Percentiles rank a stretch among this genome's conserved stretches.
Conservation (phyloP, 2,329 filamentous ascomycete species). For the Metarhizium humberi region DNA sequence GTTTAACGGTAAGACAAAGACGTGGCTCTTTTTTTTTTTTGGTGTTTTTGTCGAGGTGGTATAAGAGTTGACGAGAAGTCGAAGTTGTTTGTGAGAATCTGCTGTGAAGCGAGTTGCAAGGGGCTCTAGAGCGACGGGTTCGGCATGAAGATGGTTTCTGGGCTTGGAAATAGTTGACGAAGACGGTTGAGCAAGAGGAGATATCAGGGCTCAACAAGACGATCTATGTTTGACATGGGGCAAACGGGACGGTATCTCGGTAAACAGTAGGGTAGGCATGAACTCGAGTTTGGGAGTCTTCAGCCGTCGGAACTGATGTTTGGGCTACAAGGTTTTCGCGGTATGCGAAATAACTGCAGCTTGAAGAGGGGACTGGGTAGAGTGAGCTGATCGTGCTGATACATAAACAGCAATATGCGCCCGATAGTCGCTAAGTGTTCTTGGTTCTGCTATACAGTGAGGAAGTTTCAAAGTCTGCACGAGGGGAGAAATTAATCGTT, state of each 20-base stretch:
- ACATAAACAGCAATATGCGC: slow-evolving; percentile 70
- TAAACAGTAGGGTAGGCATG: slow-evolving; percentile 46
- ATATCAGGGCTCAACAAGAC: slow-evolving; percentile 45
- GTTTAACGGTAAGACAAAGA: background rate
- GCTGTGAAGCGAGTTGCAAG: slow-evolving; percentile 10
- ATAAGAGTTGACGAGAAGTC: background rate
- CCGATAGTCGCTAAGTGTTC: slow-evolving; percentile 22
- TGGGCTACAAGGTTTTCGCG: slow-evolving; percentile 86
- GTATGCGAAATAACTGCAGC: slow-evolving; percentile 96
- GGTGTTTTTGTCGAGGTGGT: background rate
- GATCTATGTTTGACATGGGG: slow-evolving; percentile 47
- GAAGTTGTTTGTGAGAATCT: slow-evolving; percentile 7
- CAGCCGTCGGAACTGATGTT: slow-evolving; percentile 91
- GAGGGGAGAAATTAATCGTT: background rate
- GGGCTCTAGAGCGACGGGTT: slow-evolving; percentile 16
- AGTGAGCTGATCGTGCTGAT: slow-evolving; percentile 88
- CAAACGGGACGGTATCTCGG: slow-evolving; percentile 37
- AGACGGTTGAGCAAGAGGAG: slow-evolving; percentile 26
- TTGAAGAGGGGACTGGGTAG: slow-evolving; percentile 92
- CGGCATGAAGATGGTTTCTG: slow-evolving; percentile 27
- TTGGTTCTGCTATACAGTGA: slow-evolving; percentile 5
- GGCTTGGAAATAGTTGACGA: slow-evolving; percentile 17
- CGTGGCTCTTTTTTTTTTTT: slow-evolving; percentile 7
- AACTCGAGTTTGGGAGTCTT: slow-evolving; percentile 41
- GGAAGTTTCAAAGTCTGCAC: background rate